Evolutionary conservation across 176 grass and related monocot genomes (phyloP), one percentile per base, ranked within the genome.

Genomic region (Poa pratensis): DNA sequence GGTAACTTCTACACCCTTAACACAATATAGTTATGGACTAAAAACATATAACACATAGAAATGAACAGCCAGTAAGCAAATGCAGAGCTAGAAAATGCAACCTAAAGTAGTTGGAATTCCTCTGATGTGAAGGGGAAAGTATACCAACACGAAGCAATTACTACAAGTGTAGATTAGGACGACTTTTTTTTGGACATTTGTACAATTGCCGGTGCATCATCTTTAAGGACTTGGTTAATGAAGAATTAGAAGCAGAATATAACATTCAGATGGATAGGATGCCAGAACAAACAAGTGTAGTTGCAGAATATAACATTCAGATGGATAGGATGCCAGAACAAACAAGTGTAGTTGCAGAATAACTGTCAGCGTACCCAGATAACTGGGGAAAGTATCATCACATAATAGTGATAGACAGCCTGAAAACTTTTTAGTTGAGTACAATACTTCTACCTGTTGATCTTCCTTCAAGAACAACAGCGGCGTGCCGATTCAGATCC

Each of bases 391-490:
- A 27, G 35, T 64, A 80, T 27, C 14, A 78, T 82, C 73, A 80
- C 57, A 80, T 82, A 51, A 75, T 6, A 84, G 64, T 75, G 51
- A 87, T 50, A 90, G 6, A 45, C 19, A 54, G 14, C n/a, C 50
- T 26, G 2, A 51, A 51, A 67, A 82, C 13, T 43, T 77, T 77
- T 5, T 7, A 77, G 42, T 17, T 43, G 22, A 53, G 55, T 73
- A 18, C 59, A 73, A 62, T 52, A 23, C 42, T 87, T 77, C 64
- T 83, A 98, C 96, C 93, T 90, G 92, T 83, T 85, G 87, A 39
- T 84, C 91, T 92, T 52, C 96, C 96, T 88, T 95, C 96, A 90
- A 98, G 96, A 87, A 98, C 93, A 85, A 98, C 96, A 85, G 96
- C 85, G 22, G 93, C 96, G 91, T 98, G 96, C 19, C 96, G 93